Evolutionary conservation across 345 rosid genomes (phyloP), one percentile per base, ranked within the genome.

Genomic region (Combretum micranthum): DNA sequence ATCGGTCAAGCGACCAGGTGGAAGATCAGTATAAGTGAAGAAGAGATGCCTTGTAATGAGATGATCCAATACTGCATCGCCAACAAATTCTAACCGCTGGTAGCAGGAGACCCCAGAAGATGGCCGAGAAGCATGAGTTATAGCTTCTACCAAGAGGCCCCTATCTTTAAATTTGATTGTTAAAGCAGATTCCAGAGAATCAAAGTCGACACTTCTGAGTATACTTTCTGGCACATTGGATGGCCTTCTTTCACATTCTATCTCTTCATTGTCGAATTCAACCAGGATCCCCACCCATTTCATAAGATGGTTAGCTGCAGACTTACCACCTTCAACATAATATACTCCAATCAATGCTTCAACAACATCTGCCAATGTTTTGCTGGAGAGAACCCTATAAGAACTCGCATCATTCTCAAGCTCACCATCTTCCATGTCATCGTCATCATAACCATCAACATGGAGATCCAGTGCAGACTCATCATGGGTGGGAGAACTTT

Each of bases 331-430:
- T 79, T 89, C 99, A 45, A 93, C 99, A 39, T 93, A 93, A 60
- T 93, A 93, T 60, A 93, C 84, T 63, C 97, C 99, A n/a, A 93
- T 93, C 57, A 93, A 69, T 56, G 97, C 97, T 78, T 93, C 97
- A 43, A 93, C 99, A 14, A 93, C 99, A 74, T 93, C 97, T 44
- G 99, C 99, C 59, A 93, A 66, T 15, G 99, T 93, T 79, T 93
- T 93, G 85, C 96, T 89, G 37, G 97, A 93, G 47, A 93, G 85
- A 53, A 93, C 99, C 56, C 99, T 65, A 64, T 93, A 93, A 47
- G 96, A 93, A 70, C 99, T 85, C 47, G 88, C 77, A 69, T 93
- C 99, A 22, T 88, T 68, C 81, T 93, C 97, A 57, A 93, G 76
- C 67, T 93, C 99, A 59, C 96, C 97, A 56, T 93, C 99, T 72